Conservation (phyloP, 352 stramenopile species). For the Globisporangium nagaii region DNA sequence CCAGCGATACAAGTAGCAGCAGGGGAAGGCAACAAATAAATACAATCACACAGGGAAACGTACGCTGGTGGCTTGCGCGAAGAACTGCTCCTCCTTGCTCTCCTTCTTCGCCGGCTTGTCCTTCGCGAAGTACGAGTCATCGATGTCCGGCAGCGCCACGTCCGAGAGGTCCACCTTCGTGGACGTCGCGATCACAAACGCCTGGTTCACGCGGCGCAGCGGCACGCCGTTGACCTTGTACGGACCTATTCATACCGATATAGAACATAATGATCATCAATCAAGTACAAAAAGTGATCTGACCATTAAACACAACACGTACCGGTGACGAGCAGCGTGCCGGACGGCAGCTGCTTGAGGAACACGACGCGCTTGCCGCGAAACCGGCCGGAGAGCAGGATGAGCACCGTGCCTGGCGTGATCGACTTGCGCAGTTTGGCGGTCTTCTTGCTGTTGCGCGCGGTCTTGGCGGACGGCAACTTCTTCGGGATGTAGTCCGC, state of each 20-base stretch:
- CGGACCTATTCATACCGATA: slow-evolving; percentile 65
- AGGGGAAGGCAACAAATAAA: neutral
- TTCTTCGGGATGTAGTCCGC: slow-evolving; percentile 71
- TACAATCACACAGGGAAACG: too few relatives aligned
- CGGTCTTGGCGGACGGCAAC: slow-evolving; percentile 69
- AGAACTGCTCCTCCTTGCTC: slow-evolving; percentile 97
- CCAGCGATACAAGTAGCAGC: too few relatives aligned
- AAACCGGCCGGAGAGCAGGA: slow-evolving; percentile 97
- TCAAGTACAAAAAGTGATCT: neutral
- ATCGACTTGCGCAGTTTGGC: slow-evolving; percentile 95
- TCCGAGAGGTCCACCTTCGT: slow-evolving; percentile 95
- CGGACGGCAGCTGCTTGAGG: slow-evolving; percentile 96
- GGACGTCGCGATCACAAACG: slow-evolving; percentile 98
- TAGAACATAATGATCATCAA: neutral
- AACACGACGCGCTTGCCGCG: slow-evolving; percentile 98
- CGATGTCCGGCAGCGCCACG: slow-evolving; percentile 91
- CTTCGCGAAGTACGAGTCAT: slow-evolving; percentile 97
- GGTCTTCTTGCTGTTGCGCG: slow-evolving; percentile 81
- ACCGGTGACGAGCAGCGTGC: slow-evolving; percentile 96
- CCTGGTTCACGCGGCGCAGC: slow-evolving; percentile 97
- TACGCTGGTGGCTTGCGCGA: slow-evolving; percentile 87
- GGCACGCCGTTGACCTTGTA: slow-evolving; percentile 99
- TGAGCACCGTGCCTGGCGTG: slow-evolving; percentile 96
- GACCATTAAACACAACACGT: slow-evolving; percentile 25
- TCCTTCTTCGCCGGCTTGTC: slow-evolving; percentile 85